A percentile compares a stretch with the other conserved stretches of the same genome.
Conservation (phyloP, 306 rosid species). For the Adenanthera pavonina region DNA sequence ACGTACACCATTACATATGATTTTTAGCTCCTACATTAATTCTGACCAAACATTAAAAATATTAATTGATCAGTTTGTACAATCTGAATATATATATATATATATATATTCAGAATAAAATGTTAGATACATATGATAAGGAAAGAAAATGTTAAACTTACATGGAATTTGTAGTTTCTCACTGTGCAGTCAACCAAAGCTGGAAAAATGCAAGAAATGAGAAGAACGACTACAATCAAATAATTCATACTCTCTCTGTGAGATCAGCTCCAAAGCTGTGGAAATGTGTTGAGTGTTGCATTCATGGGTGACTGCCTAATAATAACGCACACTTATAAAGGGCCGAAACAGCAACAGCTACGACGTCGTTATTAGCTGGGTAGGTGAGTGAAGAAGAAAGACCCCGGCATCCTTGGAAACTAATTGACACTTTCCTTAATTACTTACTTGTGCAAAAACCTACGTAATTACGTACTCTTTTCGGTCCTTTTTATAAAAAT, state of each 20-base stretch:
- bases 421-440: neutral
- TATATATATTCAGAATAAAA: no score
- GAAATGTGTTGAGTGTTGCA: slow-evolving; percentile 17
- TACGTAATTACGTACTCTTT: no score
- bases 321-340: slow-evolving; percentile 62
- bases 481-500: neutral
- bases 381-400: slow-evolving; percentile 64
- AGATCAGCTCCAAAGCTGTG: neutral
- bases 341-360: slow-evolving; percentile 48
- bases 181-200: slow-evolving; percentile 76
- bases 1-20: neutral
- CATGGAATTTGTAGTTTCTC: slow-evolving; percentile 80
- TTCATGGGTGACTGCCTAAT: slow-evolving; percentile 49
- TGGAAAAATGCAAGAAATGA: slow-evolving; percentile 65
- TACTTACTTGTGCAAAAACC: neutral
- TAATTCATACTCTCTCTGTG: slow-evolving; percentile 51
- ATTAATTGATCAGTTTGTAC: neutral
- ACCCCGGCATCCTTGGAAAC: slow-evolving; percentile 39
- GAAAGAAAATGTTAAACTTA: slow-evolving; percentile 45
- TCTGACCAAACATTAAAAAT: neutral
- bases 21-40: neutral
- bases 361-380: slow-evolving; percentile 74
- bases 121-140: no score
- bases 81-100: no score
- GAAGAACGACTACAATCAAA: slow-evolving; percentile 52